Conservation (phyloP, 164 flowering plant genomes). For the Vitis rotundifolia region DNA sequence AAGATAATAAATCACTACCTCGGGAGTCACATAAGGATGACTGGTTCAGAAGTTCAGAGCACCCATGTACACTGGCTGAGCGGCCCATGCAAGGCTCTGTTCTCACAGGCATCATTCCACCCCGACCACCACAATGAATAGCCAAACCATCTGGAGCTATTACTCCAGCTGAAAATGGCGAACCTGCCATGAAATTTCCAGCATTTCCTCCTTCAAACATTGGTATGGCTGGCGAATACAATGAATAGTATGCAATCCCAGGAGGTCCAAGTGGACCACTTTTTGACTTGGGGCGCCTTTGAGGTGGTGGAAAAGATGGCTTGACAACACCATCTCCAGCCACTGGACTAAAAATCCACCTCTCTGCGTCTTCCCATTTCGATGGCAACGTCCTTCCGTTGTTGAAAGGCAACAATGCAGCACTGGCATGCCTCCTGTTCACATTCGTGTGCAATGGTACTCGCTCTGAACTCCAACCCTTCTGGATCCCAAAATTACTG, state of each 20-base stretch:
- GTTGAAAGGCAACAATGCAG: constrained; percentile 54
- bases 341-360: constrained; percentile 94
- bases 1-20: constrained; percentile 24
- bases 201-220: constrained; percentile 49
- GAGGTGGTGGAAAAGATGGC: constrained; percentile 43
- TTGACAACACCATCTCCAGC: constrained; percentile 48
- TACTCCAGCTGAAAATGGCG: constrained; percentile 74
- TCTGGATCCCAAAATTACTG: constrained; percentile 51
- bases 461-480: constrained; percentile 95
- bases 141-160: constrained; percentile 43
- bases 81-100: constrained; percentile 72
- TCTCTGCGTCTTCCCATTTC: constrained; percentile 99
- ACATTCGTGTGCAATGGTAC: constrained; percentile 56
- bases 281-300: constrained; percentile 78
- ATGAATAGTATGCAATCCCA: constrained; percentile 60
- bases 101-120: constrained; percentile 25
- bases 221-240: constrained; percentile 60
- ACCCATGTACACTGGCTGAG: constrained; percentile 87
- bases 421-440: constrained; percentile 35
- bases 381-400: constrained; percentile 90
- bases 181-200: constrained; percentile 40
- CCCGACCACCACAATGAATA: constrained; percentile 24
- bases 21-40: constrained; percentile 27
- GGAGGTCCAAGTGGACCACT: constrained; percentile 95
- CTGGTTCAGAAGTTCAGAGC: constrained; percentile 52